Percentiles rank a stretch among this genome's conserved stretches.
Conservation (phyloP, 2,329 filamentous ascomycete species). For the Cladophialophora carrionii region DNA sequence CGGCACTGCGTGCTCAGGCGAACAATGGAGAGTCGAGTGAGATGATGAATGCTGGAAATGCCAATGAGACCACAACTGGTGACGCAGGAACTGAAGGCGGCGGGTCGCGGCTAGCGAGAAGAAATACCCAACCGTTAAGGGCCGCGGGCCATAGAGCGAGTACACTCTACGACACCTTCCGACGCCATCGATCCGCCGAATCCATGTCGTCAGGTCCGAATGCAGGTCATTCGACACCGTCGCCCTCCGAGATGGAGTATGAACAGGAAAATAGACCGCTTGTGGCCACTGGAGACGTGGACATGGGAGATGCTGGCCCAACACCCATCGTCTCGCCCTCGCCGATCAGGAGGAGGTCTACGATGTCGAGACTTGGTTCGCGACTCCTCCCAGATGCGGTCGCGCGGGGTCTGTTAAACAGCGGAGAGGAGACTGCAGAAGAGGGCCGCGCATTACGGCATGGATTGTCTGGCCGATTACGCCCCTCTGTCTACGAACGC, state of each 20-base stretch:
- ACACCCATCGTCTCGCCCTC: conserved; percentile 36
- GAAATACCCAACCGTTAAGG: conserved; percentile 27
- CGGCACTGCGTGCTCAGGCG: conserved; percentile 17
- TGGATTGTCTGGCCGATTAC: conserved; percentile 46
- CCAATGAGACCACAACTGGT: conserved; percentile 4
- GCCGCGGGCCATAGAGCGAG: conserved; percentile 31
- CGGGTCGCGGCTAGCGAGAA: conserved; percentile 25
- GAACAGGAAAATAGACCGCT: conserved; percentile 47
- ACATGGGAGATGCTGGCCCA: conserved; percentile 38
- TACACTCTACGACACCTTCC: conserved; percentile 38
- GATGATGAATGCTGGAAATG: conserved; percentile 16
- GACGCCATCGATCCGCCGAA: conserved; percentile 36
- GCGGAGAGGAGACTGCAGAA: conserved; percentile 51
- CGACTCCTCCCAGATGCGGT: conserved; percentile 53
- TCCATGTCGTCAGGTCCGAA: conserved; percentile 22
- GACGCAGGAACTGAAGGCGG: conserved; percentile 16
- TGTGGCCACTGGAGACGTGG: conserved; percentile 41
- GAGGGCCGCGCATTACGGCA: conserved; percentile 52
- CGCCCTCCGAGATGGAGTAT: conserved; percentile 42
- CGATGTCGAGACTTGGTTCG: conserved; percentile 54
- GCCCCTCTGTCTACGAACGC: conserved; percentile 31
- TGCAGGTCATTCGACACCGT: conserved; percentile 19
- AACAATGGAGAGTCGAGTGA: conserved; percentile 30
- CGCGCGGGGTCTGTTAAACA: conserved; percentile 49
- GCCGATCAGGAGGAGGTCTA: conserved; percentile 48